Conservation (phyloP, 2,329 filamentous ascomycete genomes). For the Mycocentrospora acerina region DNA sequence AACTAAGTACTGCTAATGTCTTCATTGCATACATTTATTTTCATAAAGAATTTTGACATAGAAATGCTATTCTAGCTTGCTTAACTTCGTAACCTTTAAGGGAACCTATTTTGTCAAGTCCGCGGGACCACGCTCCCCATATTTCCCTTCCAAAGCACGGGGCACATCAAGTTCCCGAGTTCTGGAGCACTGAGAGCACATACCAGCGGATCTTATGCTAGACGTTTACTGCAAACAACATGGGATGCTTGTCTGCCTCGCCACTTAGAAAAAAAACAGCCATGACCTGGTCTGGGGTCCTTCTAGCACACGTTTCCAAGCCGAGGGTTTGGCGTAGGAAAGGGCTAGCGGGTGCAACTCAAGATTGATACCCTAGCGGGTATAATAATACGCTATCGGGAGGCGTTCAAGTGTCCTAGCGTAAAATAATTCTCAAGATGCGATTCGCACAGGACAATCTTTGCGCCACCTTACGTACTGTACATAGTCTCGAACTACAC, state of each 20-base stretch:
- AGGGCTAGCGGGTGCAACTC: constrained; percentile 5
- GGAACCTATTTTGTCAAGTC: no score
- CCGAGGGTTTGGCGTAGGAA: constrained; percentile 7
- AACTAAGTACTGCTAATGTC: no score
- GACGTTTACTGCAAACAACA: constrained; percentile 7
- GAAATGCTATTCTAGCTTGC: no score
- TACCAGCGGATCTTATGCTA: constrained; percentile 7
- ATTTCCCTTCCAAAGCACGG: background rate
- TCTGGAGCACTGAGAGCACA: constrained; percentile 3
- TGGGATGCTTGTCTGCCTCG: constrained; percentile 10
- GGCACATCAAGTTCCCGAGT: background rate
- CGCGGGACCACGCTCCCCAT: no score
- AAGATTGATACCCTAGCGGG: constrained; percentile 6
- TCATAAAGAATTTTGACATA: no score
- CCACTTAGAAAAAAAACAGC: no score
- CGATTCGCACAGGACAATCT: constrained; percentile 1
- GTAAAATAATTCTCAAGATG: constrained; percentile 1
- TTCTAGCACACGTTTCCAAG: constrained; percentile 11
- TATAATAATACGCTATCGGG: constrained; percentile 11
- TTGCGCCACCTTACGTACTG: constrained; percentile 11
- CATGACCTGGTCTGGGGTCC: constrained; percentile 10
- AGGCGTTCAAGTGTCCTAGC: constrained; percentile 15
- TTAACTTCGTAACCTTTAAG: no score
- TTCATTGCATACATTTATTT: no score
- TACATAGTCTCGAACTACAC: constrained; percentile 3